Evolutionary conservation across 2,329 filamentous ascomycete species (phyloP), one percentile per base, ranked within the genome.

Genomic region (Lasiodiplodia gonubiensis): DNA sequence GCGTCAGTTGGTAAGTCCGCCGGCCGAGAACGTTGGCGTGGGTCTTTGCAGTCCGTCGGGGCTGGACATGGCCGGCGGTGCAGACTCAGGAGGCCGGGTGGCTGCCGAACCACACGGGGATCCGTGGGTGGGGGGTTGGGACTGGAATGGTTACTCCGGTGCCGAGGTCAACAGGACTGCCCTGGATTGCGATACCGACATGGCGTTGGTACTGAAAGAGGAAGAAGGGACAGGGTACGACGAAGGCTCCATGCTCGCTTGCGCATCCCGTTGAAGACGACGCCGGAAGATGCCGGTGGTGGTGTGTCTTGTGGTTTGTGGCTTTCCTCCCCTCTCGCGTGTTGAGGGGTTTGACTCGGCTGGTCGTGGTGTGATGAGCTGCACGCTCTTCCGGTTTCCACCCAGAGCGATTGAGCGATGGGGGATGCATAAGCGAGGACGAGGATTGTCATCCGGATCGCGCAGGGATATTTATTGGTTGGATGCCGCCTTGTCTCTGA

Each of bases 391-490:
- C 42, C 7, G 42, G 42, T 46, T 46, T 46, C 42, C 21, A n/a
- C 42, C 10, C 21, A 10, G 42, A n/a, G 42, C 8, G 42, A 46
- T 21, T 46, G 42, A 46, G 42, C 42, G 42, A 46, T 46, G 42
- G 18, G 30, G 30, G 30, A 46, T 46, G 42, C 42, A 46, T 46
- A 46, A 46, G 18, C 42, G 42, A 46, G 42, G n/a, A 46, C 42
- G 42, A 46, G 42, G n/a, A 21, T 46, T 21, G 42, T 21, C 3
- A 46, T 46, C 42, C 42, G 42, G 42, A 46, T 46, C 42, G n/a
- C 42, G 14, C 49, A 52, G 49, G 49, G 49, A 52, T 52, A 16
- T 52, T 52, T 52, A 52, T 52, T 18, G 49, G 42, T 21, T 21
- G 42, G 42, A 21, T n/a, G 42, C 39, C 16, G 18, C 39, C 39